These are phyloP conservation scores for Vanilla planifolia DNA, from an alignment of 106 monocot genomes.

Conservation along the genomic window DNA sequence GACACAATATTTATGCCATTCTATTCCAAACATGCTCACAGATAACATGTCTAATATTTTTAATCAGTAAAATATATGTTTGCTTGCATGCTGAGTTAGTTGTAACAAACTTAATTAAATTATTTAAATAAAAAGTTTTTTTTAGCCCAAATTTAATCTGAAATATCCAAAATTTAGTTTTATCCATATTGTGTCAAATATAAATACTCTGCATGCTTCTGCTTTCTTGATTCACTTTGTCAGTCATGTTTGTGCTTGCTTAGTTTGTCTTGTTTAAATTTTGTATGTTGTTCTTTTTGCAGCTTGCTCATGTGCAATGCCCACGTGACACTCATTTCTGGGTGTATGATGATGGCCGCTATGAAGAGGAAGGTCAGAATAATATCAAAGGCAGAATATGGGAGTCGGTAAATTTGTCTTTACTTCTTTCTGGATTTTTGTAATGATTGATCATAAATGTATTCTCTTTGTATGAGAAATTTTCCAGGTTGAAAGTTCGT, in stretches of 20 bases:
- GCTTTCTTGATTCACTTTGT: too few species aligned
- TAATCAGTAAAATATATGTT: too few species aligned
- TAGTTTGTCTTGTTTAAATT: background rate
- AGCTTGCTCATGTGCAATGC: conserved; percentile 88
- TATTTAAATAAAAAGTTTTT: too few species aligned
- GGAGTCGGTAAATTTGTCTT: conserved; percentile 56
- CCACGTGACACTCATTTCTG: conserved; percentile 93
- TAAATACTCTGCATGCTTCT: too few species aligned
- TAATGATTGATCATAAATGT: background rate
- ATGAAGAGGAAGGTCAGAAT: conserved; percentile 92
- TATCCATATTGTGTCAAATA: too few species aligned
- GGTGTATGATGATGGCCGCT: conserved; percentile 93
- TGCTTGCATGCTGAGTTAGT: too few species aligned
- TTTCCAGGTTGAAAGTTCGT: background rate
- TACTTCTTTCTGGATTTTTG: background rate
- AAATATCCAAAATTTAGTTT: too few species aligned
- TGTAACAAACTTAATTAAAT: too few species aligned
- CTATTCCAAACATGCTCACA: too few species aligned
- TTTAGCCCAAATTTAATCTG: too few species aligned
- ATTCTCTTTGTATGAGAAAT: background rate
- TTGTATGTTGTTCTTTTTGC: conserved; percentile 10
- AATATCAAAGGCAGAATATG: conserved; percentile 90
- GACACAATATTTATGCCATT: too few species aligned
- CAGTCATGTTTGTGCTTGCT: background rate
- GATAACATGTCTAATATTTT: too few species aligned